Evolutionary conservation across 345 rosid species (phyloP), one percentile per base, ranked within the genome.

Genomic region (Linum usitatissimum): DNA sequence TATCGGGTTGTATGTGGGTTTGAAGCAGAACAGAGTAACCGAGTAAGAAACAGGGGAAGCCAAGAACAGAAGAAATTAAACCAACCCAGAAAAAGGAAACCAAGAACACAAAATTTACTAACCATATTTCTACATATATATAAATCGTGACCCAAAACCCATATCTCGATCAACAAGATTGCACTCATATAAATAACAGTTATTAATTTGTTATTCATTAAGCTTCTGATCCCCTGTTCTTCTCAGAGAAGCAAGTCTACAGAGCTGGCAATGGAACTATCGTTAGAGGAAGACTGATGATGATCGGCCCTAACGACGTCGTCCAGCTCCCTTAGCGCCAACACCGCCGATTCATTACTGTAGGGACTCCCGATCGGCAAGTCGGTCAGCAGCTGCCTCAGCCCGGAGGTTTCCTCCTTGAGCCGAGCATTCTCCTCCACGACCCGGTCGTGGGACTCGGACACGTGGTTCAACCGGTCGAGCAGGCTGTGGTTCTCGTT

Each of bases 391-490:
- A 92, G 79, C 68, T 80, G 85, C 65, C 84, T 83, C 62, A 92
- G 91, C 73, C 78, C 85, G 28, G 91, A 77, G 53, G 83, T 78
- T 74, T 92, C 96, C 61, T 92, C 88, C 78, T 81, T 89, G 69
- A 92, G 96, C 71, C 77, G 75, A 20, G 78, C 75, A 76, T 85
- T 92, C 73, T 92, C 98, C 42, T 82, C 84, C 34, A 85, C 70
- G 42, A 76, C 91, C 2, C 62, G 74, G 62, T 85, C 86, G 57
- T 84, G 90, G 68, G 67, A 70, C 78, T 84, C 84, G 3, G 96
- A 75, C 14, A 79, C 71, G 64, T 83, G 82, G 66, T 81, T 89
- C 65, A 92, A 64, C 81, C 76, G 81, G 77, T 84, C 90, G 13
- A 85, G 54, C 60, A 92, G 86, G 56, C 69, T 77, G 60, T 83